Base-by-base conservation (phyloP, 2,329 filamentous ascomycete species). In the Thielaviopsis ethacetica region DNA sequence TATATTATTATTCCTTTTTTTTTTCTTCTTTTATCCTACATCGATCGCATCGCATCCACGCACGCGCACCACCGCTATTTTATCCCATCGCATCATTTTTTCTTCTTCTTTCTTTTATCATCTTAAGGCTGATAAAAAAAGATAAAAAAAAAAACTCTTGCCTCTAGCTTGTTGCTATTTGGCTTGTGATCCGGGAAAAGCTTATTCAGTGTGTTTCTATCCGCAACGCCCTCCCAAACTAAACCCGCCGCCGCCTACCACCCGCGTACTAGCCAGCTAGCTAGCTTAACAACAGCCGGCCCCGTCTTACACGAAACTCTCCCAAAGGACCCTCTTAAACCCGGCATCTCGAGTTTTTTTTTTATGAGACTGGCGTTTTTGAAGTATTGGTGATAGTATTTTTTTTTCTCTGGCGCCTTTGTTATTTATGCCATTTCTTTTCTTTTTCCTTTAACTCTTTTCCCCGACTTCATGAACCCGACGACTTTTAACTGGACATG, bases 81-180 rank as follows among this genome's bases (percentile, higher is more conserved):
- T 44, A 19, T 15, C 30, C 17, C 12, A 21, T 41, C 34, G 47
- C 22, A 51, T 27, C 15, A 49, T 12, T 26, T 53, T 61, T 51
- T 57, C 30, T 53, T 13, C 53, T 54, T 52, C 47, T 54, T 22
- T 54, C 49, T 21, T 21, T 56, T 57, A 44, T 57, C n/a, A 38
- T 38, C 53, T 30, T 30, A 24, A 47, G 19, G 12, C 38, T 58
- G n/a, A 50, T 26, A 41, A 51, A 17, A 51, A 17, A 51, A 10
- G 56, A 15, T 24, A 44, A 27, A 41, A 27, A 27, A 58, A 3
- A 41, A 19, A 49, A 38, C 12, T 50, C 41, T 47, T 27, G 19
- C 24, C 34, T 24, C 22, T 56, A 22, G 47, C 34, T 44, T 26
- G 21, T 27, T 49, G 54, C 24, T 49, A 47, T 30, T 27, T 30